A percentile compares a stretch with the other conserved stretches of the same genome.
Conservation (phyloP, 768 basidiomycete species). For the Rhizopogon vinicolor region DNA sequence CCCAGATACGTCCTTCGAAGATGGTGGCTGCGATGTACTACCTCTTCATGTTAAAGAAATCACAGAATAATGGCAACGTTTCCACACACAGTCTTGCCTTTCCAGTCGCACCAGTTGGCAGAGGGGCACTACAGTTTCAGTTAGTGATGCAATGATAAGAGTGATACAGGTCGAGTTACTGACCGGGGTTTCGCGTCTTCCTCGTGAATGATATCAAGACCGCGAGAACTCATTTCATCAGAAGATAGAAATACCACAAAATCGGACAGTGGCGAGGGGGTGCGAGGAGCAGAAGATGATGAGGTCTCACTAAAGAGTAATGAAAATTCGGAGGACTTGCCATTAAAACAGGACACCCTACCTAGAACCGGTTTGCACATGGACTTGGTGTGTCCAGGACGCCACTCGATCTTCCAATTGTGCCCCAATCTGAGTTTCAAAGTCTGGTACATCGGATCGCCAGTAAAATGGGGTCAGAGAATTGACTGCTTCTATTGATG, state of each 20-base stretch:
- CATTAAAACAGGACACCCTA: neutral
- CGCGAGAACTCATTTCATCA: neutral
- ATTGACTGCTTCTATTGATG: no score
- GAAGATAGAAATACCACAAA: neutral
- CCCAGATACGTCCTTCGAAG: no score
- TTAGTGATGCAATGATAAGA: neutral
- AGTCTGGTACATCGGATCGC: neutral
- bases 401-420: neutral
- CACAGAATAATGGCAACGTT: neutral
- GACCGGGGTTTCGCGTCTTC: neutral
- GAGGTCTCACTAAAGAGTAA: neutral
- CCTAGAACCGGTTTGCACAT: neutral
- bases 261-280: neutral
- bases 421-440: neutral
- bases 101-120: no score
- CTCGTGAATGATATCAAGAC: neutral
- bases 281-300: neutral
- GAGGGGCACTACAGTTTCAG: neutral
- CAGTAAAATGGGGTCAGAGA: no score
- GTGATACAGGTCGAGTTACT: neutral
- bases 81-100: neutral
- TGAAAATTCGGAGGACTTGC: neutral
- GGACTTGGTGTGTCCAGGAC: neutral
- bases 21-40: no score
- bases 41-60: neutral